Base-by-base conservation (phyloP, 176 grass and related monocot genomes). In the Oryza officinalis region DNA sequence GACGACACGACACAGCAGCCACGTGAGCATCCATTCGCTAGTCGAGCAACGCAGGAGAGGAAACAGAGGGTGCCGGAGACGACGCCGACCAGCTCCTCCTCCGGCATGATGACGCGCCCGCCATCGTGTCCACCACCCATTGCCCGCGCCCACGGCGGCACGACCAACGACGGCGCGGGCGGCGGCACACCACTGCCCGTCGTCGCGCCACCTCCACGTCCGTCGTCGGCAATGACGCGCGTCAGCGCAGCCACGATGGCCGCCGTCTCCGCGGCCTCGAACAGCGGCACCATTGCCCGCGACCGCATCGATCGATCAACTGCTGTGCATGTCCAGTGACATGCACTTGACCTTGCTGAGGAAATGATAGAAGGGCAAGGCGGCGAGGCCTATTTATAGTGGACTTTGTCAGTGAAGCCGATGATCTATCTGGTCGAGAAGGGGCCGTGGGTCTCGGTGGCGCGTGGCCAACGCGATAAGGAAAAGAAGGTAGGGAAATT, bases 231-330 rank as follows among this genome's bases (percentile, higher is more conserved):
- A 13, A 86, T 54, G 65, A 86, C 88, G 15, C 44, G 83, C 57
- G 73, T 40, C 67, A 90, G 67, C 33, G 88, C 79, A 2, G 83
- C 67, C 23, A 90, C 67, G 54, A 90, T 90, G 59, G 37, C 31
- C 43, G 67, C 67, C 52, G 27, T 73, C 73, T 90, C 88, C 28
- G 43, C 23, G 2, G 13, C 75, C 37, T 78, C 67, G 2, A 15
- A 35, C 1, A 72, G 20, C 41, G n/a, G 6, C 20, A 20, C 35
- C 67, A 37, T 6, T 43, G 20, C 13, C 4, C n/a, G 23, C 10
- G 28, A n/a, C 11, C n/a, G 22, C 9, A 49, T 49, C 46, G 46
- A 20, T 30, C 33, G 33, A 13, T 35, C 4, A 35, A 37, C 35
- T 37, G 35, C 35, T 37, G 32, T 37, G n/a, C n/a, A n/a, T n/a